Conservation (phyloP, 441 rosid species). For the Kokia cookei region DNA sequence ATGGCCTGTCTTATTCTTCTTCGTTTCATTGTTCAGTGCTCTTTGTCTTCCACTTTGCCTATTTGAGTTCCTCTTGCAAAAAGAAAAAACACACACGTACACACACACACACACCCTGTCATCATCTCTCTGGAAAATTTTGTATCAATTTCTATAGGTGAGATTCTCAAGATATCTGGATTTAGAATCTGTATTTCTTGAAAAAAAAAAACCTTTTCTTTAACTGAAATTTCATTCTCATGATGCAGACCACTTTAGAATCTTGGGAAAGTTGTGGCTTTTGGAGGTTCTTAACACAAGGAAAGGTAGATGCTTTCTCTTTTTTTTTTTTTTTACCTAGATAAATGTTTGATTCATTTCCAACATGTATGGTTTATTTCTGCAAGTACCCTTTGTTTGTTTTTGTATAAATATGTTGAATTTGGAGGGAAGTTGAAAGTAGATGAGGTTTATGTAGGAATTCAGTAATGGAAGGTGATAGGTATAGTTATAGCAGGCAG, state of each 20-base stretch:
- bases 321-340: neutral
- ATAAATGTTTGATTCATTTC: neutral
- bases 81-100: neutral
- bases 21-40: neutral
- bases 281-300: slow-evolving; percentile 4
- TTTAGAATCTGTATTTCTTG: no score
- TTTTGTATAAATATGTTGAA: neutral
- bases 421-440: neutral
- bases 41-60: neutral
- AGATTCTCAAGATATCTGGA: neutral
- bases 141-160: slow-evolving; percentile 2
- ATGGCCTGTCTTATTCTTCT: slow-evolving; percentile 12
- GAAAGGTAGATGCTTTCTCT: slow-evolving; percentile 22
- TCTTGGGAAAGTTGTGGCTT: slow-evolving; percentile 17
- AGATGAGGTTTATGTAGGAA: slow-evolving; percentile 7
- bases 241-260: slow-evolving; percentile 27
- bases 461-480: slow-evolving; percentile 26
- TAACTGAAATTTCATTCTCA: slow-evolving; percentile 2
- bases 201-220: neutral
- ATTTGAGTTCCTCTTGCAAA: neutral
- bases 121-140: neutral
- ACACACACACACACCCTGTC: neutral
- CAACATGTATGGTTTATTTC: neutral
- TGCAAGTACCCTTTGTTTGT: neutral
- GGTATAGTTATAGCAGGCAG: slow-evolving; percentile 30